Percentiles rank a stretch among this genome's conserved stretches.
Conservation (phyloP, 1,284 basidiomycete genomes). For the Thecaphora frezii region DNA sequence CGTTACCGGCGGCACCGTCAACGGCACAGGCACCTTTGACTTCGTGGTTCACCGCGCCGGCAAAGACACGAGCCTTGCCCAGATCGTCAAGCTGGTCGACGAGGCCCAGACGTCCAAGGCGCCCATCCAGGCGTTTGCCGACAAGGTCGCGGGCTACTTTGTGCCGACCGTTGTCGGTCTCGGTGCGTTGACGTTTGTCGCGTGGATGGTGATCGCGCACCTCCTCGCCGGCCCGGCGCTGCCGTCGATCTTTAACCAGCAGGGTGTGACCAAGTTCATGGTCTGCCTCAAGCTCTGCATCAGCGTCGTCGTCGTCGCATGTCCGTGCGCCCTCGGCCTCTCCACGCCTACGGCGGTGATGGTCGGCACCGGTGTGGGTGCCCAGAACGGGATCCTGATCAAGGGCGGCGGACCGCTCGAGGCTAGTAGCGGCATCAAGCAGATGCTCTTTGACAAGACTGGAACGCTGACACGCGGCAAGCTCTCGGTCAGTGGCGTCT, state of each 20-base stretch:
- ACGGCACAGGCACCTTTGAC: slow-evolving; percentile 91
- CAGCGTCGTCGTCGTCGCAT: slow-evolving; percentile 95
- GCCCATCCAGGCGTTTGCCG: slow-evolving; percentile 95
- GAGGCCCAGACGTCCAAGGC: slow-evolving; percentile 98
- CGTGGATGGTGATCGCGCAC: slow-evolving; percentile 79
- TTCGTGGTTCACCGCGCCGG: slow-evolving; percentile 93
- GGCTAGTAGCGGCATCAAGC: slow-evolving; percentile 77
- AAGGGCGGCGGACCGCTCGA: slow-evolving; percentile 94
- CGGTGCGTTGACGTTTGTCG: slow-evolving; percentile 76
- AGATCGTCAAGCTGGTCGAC: slow-evolving; percentile 95
- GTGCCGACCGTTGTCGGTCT: slow-evolving; percentile 88
- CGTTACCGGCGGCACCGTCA: slow-evolving; percentile 96
- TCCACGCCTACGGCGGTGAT: slow-evolving; percentile 98
- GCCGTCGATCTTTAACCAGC: slow-evolving; percentile 79
- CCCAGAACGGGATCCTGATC: slow-evolving; percentile 94
- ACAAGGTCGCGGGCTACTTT: slow-evolving; percentile 90
- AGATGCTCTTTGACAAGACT: slow-evolving; percentile 93
- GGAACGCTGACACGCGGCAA: slow-evolving; percentile 92
- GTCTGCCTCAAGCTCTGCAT: slow-evolving; percentile 97
- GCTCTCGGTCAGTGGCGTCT: slow-evolving; percentile 71
- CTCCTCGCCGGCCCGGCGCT: slow-evolving; percentile 65
- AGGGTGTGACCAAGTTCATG: slow-evolving; percentile 81
- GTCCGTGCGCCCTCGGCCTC: slow-evolving; percentile 93
- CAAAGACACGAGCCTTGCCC: slow-evolving; percentile 89
- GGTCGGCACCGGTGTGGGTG: slow-evolving; percentile 97